Conservation (phyloP, 2,329 filamentous ascomycete genomes). For the Colletotrichum sublineola region DNA sequence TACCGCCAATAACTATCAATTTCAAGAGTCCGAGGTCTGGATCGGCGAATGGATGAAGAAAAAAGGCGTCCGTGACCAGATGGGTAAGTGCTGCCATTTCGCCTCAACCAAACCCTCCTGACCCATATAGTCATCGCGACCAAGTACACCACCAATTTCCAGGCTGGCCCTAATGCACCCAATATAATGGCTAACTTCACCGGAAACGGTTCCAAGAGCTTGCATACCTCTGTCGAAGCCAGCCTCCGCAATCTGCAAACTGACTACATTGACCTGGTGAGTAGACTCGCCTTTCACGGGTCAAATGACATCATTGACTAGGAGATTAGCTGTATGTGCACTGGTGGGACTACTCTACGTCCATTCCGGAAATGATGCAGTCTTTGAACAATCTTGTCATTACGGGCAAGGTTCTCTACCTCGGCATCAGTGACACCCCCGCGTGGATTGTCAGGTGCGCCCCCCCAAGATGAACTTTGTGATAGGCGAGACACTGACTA, state of each 20-base stretch:
- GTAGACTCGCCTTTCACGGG: slow-evolving; percentile 39
- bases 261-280: slow-evolving; percentile 75
- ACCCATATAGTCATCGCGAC: slow-evolving; percentile 71
- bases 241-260: slow-evolving; percentile 74
- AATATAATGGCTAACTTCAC: slow-evolving; percentile 65
- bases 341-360: slow-evolving; percentile 77
- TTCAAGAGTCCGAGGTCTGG: slow-evolving; percentile 72
- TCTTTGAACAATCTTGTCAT: slow-evolving; percentile 71
- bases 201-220: slow-evolving; percentile 73
- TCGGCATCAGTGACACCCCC: slow-evolving; percentile 77
- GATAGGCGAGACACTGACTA: slow-evolving; percentile 16
- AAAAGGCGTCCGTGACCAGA: slow-evolving; percentile 73
- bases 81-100: slow-evolving; percentile 58
- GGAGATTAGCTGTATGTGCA: slow-evolving; percentile 68
- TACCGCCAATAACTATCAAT: slow-evolving; percentile 77
- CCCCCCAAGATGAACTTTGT: neutral
- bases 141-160: slow-evolving; percentile 75
- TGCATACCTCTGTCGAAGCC: slow-evolving; percentile 67
- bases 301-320: slow-evolving; percentile 20
- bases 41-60: slow-evolving; percentile 79
- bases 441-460: slow-evolving; percentile 73
- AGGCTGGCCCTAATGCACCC: slow-evolving; percentile 54
- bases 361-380: slow-evolving; percentile 77
- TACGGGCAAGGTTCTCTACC: slow-evolving; percentile 73
- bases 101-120: neutral